phyloP scores from a whole-genome alignment of 2,329 filamentous ascomycete species.

The Massarina eburnea region DNA sequence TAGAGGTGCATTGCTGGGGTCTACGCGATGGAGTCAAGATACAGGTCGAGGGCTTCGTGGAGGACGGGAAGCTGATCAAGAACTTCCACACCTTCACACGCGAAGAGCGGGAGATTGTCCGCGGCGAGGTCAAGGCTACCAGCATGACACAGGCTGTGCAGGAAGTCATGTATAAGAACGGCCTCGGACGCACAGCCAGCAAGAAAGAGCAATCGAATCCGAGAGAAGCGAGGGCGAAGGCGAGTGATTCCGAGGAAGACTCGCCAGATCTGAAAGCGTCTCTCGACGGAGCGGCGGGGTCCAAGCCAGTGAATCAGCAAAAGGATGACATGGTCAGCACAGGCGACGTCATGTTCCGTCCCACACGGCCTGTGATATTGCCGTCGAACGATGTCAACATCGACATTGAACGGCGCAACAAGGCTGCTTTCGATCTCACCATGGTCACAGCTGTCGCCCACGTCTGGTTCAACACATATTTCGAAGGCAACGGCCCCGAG shows the following conservation, averaged over 20 bases:
- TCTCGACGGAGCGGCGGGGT: constrained; percentile 18
- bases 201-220: constrained; percentile 16
- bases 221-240: constrained; percentile 12
- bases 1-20: constrained; percentile 90
- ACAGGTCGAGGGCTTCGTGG: constrained; percentile 77
- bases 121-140: constrained; percentile 51
- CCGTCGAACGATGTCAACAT: constrained; percentile 87
- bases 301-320: constrained; percentile 18
- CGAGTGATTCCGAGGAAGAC: constrained; percentile 14
- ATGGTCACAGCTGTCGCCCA: constrained; percentile 94
- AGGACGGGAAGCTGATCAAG: constrained; percentile 88
- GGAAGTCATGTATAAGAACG: constrained; percentile 47
- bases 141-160: constrained; percentile 49
- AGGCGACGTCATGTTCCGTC: constrained; percentile 77
- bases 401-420: constrained; percentile 82
- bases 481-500: constrained; percentile 79
- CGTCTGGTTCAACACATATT: constrained; percentile 95
- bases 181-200: constrained; percentile 28
- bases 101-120: constrained; percentile 69
- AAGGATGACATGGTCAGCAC: constrained; percentile 55
- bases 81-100: constrained; percentile 77
- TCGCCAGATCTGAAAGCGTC: constrained; percentile 18
- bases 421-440: constrained; percentile 72
- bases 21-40: constrained; percentile 85
- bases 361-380: constrained; percentile 67